Evolutionary conservation across 2,329 filamentous ascomycete species (phyloP).

Genomic region (Ceratocystis albifundus): DNA sequence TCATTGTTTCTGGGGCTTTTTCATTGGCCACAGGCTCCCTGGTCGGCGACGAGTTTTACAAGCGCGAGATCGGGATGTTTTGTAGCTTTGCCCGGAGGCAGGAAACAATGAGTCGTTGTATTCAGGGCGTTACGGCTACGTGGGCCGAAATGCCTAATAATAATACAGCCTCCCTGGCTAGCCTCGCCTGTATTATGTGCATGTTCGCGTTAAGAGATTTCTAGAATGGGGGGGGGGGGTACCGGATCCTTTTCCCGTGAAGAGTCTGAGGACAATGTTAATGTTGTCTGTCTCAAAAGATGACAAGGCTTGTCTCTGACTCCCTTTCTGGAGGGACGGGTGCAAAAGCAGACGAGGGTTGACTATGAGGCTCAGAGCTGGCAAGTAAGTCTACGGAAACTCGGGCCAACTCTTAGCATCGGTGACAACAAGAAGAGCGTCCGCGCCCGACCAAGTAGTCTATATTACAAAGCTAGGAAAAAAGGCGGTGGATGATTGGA

Average conservation of each 20-base stretch:
- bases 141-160: background rate
- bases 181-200: background rate
- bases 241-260: background rate
- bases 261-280: background rate
- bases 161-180: background rate
- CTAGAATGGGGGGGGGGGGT: background rate
- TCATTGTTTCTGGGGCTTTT: constrained; percentile 1
- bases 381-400: background rate
- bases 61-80: background rate
- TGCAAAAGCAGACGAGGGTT: background rate
- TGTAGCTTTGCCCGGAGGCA: background rate
- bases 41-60: background rate
- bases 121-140: background rate
- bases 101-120: background rate
- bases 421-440: background rate
- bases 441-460: background rate
- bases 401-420: background rate
- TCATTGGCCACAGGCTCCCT: background rate
- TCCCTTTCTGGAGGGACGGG: background rate
- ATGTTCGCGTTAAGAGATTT: background rate
- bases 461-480: background rate
- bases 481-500: too few species aligned
- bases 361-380: background rate
- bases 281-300: background rate
- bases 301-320: background rate